phyloP scores from a whole-genome alignment of 2,329 filamentous ascomycete genomes.

The Colletotrichum noveboracense region DNA sequence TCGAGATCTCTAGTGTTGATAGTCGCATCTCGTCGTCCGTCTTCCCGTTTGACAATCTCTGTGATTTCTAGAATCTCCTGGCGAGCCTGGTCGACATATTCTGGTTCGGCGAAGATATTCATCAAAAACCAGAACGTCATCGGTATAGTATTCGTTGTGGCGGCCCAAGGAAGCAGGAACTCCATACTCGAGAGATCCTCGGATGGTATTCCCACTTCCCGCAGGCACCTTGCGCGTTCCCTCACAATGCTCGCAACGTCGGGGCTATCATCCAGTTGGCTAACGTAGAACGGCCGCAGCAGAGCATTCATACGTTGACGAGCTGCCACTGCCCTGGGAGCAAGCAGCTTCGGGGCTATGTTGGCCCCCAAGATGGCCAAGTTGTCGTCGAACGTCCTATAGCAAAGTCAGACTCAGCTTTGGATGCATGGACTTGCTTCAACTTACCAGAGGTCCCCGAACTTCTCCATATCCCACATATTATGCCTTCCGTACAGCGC shows the following conservation, averaged over 20 bases:
- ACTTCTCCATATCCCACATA: slow-evolving; percentile 19
- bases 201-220: slow-evolving; percentile 31
- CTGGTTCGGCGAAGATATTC: slow-evolving; percentile 31
- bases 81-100: slow-evolving; percentile 30
- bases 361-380: slow-evolving; percentile 31
- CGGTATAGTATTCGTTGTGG: slow-evolving; percentile 40
- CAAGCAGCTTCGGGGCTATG: slow-evolving; percentile 28
- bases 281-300: slow-evolving; percentile 35
- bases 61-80: slow-evolving; percentile 31
- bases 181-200: slow-evolving; percentile 34
- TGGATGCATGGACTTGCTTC: not conserved
- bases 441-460: slow-evolving; percentile 43
- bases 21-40: slow-evolving; percentile 18
- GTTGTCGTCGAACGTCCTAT: slow-evolving; percentile 29
- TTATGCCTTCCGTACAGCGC: slow-evolving; percentile 50
- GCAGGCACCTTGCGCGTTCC: slow-evolving; percentile 29
- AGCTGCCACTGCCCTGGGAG: slow-evolving; percentile 28
- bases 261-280: slow-evolving; percentile 26
- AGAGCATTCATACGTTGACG: slow-evolving; percentile 25
- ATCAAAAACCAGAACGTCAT: slow-evolving; percentile 40
- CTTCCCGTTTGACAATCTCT: not conserved
- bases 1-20: slow-evolving; percentile 40
- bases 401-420: not conserved
- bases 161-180: slow-evolving; percentile 32
- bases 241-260: slow-evolving; percentile 33